Percentiles rank a stretch among this genome's conserved stretches.
Conservation (phyloP, 306 rosid genomes). For the Quercus robur region DNA sequence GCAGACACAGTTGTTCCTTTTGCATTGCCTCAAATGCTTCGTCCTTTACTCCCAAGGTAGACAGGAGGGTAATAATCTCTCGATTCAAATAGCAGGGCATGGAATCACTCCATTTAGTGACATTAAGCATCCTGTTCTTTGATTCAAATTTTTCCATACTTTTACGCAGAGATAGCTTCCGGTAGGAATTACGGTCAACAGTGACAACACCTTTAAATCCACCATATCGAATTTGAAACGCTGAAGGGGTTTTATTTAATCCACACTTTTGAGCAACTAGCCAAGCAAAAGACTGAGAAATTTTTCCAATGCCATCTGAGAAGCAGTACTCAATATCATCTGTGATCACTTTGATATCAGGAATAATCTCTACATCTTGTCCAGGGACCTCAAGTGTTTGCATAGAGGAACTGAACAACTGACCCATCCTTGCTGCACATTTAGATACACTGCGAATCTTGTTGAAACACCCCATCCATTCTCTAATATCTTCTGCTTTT, state of each 20-base stretch:
- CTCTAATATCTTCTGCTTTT: slow-evolving; percentile 78
- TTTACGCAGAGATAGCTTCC: slow-evolving; percentile 76
- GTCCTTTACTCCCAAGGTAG: slow-evolving; percentile 77
- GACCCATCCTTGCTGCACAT: slow-evolving; percentile 99
- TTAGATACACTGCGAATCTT: slow-evolving; percentile 81
- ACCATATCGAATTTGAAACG: slow-evolving; percentile 93
- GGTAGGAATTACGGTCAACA: slow-evolving; percentile 67
- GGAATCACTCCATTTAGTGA: slow-evolving; percentile 78
- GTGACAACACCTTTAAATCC: slow-evolving; percentile 95
- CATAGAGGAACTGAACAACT: slow-evolving; percentile 80
- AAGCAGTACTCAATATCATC: slow-evolving; percentile 77
- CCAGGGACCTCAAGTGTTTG: slow-evolving; percentile 65
- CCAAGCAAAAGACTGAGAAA: slow-evolving; percentile 73
- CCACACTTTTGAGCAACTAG: slow-evolving; percentile 75
- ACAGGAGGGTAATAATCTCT: slow-evolving; percentile 73
- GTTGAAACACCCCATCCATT: slow-evolving; percentile 95
- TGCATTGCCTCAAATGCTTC: slow-evolving; percentile 72
- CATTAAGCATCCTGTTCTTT: slow-evolving; percentile 70
- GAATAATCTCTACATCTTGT: slow-evolving; percentile 79
- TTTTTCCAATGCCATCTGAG: slow-evolving; percentile 97
- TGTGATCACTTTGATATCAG: slow-evolving; percentile 60
- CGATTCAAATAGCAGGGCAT: slow-evolving; percentile 92
- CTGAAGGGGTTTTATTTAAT: slow-evolving; percentile 66
- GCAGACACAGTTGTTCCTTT: slow-evolving; percentile 60
- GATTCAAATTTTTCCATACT: slow-evolving; percentile 94